Evolutionary conservation across 2,329 filamentous ascomycete species (phyloP), one percentile per base, ranked within the genome.

Genomic region (Fulvia fulva): DNA sequence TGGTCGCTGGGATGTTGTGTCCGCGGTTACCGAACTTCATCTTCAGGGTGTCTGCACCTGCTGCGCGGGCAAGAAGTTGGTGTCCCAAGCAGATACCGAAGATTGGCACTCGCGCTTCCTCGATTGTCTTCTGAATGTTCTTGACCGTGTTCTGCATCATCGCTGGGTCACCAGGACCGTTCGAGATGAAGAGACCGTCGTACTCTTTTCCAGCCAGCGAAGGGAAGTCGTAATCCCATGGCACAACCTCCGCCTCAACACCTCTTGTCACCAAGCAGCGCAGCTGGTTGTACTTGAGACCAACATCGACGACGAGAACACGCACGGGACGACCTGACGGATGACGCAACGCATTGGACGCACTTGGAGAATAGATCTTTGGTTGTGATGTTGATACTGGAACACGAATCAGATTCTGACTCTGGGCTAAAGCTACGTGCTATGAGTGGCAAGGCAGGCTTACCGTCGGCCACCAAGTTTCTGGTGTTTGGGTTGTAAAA

Each of bases 21-120:
- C 93, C 94, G 70, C 94, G 90, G 80, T 99, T 99, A 79, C 94
- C 94, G 71, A 97, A 99, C 83, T 97, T 97, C 91, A 99, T 96
- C 82, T 99, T 99, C 70, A 83, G 77, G 0, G 94, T 97, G 49
- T 81, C 81, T 49, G 92, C 93, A 56, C 93, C 93, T 30, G 91
- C 86, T 58, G 93, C 91, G 67, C 91, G 85, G 55, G 93, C 91
- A 53, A 97, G 85, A 66, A 97, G 82, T 77, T 97, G 93, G 75
- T 97, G 93, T 57, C 93, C 93, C 68, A 97, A 78, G 79, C 93
- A 97, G 72, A 97, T 97, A 80, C 93, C 93, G 67, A 97, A 97
- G 63, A 97, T 88, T 6, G 93, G 93, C 7, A 87, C 93, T 66
- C 86, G 84, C 66, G 88, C 91, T 74, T 91, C 87, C 65, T 88